Percentiles rank a stretch among this genome's conserved stretches.
Evolutionary conservation across 2,329 filamentous ascomycete genomes (phyloP).

Genomic region (Nothophoma quercina): DNA sequence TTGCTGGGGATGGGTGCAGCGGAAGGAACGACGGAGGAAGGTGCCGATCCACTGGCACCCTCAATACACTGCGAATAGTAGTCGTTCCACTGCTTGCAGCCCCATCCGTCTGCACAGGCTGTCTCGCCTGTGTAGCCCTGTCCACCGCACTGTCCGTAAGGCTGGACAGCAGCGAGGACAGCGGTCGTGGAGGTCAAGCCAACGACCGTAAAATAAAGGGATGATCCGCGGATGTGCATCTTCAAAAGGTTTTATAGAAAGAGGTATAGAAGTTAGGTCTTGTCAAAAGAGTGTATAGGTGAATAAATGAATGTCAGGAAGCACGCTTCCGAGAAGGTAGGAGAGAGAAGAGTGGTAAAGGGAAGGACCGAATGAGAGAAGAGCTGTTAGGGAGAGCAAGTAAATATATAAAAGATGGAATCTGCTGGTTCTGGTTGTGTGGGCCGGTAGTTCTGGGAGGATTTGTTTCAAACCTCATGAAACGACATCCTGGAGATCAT

Average conservation of each 20-base stretch:
- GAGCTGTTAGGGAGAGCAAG: neutral
- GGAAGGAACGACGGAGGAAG: constrained; percentile 9
- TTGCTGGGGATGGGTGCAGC: constrained; percentile 17
- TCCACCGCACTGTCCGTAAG: constrained; percentile 58
- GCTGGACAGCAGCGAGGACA: constrained; percentile 37
- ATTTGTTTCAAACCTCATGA: constrained; percentile 23
- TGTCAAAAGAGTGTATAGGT: constrained; percentile 21
- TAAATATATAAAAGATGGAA: constrained; percentile 13
- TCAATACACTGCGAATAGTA: constrained; percentile 57
- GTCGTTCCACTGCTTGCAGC: constrained; percentile 52
- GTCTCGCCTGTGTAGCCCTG: constrained; percentile 50
- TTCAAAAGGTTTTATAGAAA: constrained; percentile 3
- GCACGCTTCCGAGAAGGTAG: constrained; percentile 27
- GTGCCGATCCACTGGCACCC: constrained; percentile 13
- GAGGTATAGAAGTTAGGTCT: constrained; percentile 26
- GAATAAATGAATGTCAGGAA: constrained; percentile 29
- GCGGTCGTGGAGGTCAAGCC: constrained; percentile 37
- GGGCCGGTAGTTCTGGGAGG: constrained; percentile 11
- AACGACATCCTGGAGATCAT: constrained; percentile 38
- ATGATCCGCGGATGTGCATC: constrained; percentile 33
- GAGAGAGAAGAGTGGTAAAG: constrained; percentile 11
- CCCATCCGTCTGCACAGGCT: constrained; percentile 49
- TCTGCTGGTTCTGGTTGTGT: constrained; percentile 11
- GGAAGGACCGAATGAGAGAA: constrained; percentile 16
- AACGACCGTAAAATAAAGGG: constrained; percentile 39